Base-by-base conservation (phyloP, 805 yeast genomes). In the Candida nitratophila region DNA sequence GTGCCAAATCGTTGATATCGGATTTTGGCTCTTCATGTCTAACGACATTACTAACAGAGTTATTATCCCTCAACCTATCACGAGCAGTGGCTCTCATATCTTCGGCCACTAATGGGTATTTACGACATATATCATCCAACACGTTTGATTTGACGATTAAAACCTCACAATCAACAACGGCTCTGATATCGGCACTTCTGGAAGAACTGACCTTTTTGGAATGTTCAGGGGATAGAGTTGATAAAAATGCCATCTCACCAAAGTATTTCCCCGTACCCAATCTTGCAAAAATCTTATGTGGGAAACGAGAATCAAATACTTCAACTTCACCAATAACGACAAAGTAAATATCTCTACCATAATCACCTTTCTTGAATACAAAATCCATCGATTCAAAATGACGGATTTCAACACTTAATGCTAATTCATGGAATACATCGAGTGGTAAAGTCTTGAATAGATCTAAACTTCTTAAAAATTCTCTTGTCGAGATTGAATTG, bases 161-260 rank as follows among this genome's bases (percentile, higher is more conserved):
- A 37, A 83, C 69, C 45, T 82, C 86, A 21, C 79, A 76, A 17
- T 73, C 69, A 4, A 79, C 66, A 12, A 81, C 74, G 0, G 88
- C 70, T 47, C 89, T 67, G 30, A 84, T 79, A 46, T 77, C 76
- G 0, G 89, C 90, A 37, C 81, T 73, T 50, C 90, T 62, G 8
- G 58, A 41, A 45, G 54, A 37, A 51, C 63, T 53, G 43, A 46
- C 39, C 32, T 44, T 47, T 10, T 50, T 42, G 15, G 55, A 54
- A 39, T 63, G 57, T 21, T 66, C 60, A 29, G 54, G 55, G 34
- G 59, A 46, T 19, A 79, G 53, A 12, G 70, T 69, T 3, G 77
- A 65, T 36, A 84, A 60, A 51, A 83, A 84, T 0, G 86, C 76
- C 81, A 83, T 80, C 59, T 83, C 91, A 20, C 93, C 93, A 63